phyloP scores from a whole-genome alignment of 768 basidiomycete species.

The Polyporus arcularius region DNA sequence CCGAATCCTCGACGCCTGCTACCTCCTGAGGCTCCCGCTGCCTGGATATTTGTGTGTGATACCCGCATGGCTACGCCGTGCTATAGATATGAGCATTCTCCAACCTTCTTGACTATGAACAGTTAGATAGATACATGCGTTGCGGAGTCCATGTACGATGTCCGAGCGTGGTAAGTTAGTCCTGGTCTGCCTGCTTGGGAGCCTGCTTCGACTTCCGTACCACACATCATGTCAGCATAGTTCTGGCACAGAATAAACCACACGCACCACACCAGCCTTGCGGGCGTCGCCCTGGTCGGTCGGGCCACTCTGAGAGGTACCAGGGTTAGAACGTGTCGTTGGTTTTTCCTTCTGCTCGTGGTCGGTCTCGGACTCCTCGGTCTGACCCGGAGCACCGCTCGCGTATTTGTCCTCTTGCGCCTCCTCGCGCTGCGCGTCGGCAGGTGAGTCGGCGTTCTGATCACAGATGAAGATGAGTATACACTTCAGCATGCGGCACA shows the following conservation, averaged over 20 bases:
- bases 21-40: neutral
- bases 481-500: neutral
- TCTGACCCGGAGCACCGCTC: constrained; percentile 24
- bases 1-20: neutral
- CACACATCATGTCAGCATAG: neutral
- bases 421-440: constrained; percentile 28
- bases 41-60: neutral
- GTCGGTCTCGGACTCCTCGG: constrained; percentile 23
- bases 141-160: neutral
- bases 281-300: constrained; percentile 22
- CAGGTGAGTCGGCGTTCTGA: constrained; percentile 26
- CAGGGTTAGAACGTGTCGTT: constrained; percentile 12
- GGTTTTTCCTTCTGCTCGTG: constrained; percentile 27
- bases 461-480: neutral
- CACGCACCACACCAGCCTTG: constrained; percentile 16
- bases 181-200: constrained; percentile 21
- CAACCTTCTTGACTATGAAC: neutral
- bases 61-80: neutral
- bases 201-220: constrained; percentile 14
- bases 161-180: neutral
- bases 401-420: constrained; percentile 17
- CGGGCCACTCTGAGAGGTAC: constrained; percentile 21
- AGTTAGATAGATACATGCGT: constrained; percentile 15
- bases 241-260: neutral
- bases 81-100: neutral